Evolutionary conservation across 768 basidiomycete species (phyloP), one percentile per base, ranked within the genome.

Genomic region (Strobilomyces confusus): DNA sequence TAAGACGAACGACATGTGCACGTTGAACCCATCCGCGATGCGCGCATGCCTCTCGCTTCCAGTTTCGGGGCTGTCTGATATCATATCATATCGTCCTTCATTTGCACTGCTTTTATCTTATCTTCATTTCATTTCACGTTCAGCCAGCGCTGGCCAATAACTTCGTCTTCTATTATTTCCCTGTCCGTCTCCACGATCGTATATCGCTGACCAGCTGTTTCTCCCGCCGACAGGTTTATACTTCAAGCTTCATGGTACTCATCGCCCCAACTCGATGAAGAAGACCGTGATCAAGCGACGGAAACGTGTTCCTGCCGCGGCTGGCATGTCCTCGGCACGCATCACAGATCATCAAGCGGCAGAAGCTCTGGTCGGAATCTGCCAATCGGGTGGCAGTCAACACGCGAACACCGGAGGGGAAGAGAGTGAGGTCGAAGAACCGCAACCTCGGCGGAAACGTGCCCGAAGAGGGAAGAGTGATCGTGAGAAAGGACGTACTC

Each of bases 281-380:
- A 98, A 98, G 77, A 89, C 92, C 5, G 92, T 97, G 61, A 99
- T 99, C 80, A 99, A 99, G 75, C 83, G 97, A 32, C 80, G 97
- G 59, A 98, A 98, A 73, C 87, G 97, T 60, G 95, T 99, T 38
- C 94, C 97, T 33, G 95, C 95, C 47, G 92, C 88, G 19, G 79
- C 70, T 52, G 66, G 69, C 57, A 68, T 69, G 68, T 75, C 58
- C 58, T 77, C 60, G 52, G 75, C 73, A 60, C 76, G 79, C 26
- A 79, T 90, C 76, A 80, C 86, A 12, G 92, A 94, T 67, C 89
- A 92, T 66, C 90, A 90, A 34, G 92, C 92, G 2, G 92, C 92
- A 12, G 92, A 93, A 72, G 86, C 89, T 4, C 82, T 94, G 41
- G 90, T 92, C 41, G 84, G 88, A 44, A 89, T 93, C 32, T 87